These are phyloP conservation scores for Kluyveromyces sp. DNA, from an alignment of 1,139 yeast genomes.

Conservation along the genomic window DNA sequence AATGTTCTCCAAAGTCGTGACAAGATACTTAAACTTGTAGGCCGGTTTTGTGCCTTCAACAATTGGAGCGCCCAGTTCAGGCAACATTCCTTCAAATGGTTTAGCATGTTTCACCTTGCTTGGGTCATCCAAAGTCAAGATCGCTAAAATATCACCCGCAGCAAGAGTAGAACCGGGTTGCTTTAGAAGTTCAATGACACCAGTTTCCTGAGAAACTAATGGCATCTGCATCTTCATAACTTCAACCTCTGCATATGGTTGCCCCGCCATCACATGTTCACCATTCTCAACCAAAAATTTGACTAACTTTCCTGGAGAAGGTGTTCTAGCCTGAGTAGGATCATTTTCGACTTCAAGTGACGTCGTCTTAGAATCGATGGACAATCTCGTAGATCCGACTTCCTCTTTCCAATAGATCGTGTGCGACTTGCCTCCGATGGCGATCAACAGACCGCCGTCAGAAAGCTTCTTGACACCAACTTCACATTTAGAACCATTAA, in stretches of 20 bases:
- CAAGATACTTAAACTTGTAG: constrained; percentile 57
- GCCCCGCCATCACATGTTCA: constrained; percentile 86
- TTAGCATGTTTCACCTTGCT: constrained; percentile 94
- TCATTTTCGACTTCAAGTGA: constrained; percentile 90
- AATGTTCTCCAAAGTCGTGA: constrained; percentile 64
- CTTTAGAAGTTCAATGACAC: constrained; percentile 83
- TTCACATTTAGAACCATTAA: constrained; percentile 86
- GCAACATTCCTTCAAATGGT: constrained; percentile 92
- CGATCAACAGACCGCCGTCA: constrained; percentile 88
- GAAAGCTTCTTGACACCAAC: constrained; percentile 82
- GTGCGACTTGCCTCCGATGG: constrained; percentile 89
- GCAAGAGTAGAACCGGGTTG: constrained; percentile 97
- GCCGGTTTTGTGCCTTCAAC: constrained; percentile 79
- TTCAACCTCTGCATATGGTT: constrained; percentile 95
- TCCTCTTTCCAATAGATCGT: constrained; percentile 97
- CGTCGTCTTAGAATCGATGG: constrained; percentile 93
- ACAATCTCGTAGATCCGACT: constrained; percentile 89
- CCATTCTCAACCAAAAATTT: constrained; percentile 92
- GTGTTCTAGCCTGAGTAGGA: constrained; percentile 97
- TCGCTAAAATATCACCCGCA: constrained; percentile 96
- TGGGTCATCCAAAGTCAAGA: constrained; percentile 90
- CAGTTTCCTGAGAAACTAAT: constrained; percentile 84
- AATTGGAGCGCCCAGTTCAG: constrained; percentile 77
- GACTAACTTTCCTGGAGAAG: constrained; percentile 97
- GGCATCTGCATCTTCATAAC: constrained; percentile 99